Evolutionary conservation across 108 stramenopile species (phyloP).

Genomic region (Cyclostephanos tholiformis): DNA sequence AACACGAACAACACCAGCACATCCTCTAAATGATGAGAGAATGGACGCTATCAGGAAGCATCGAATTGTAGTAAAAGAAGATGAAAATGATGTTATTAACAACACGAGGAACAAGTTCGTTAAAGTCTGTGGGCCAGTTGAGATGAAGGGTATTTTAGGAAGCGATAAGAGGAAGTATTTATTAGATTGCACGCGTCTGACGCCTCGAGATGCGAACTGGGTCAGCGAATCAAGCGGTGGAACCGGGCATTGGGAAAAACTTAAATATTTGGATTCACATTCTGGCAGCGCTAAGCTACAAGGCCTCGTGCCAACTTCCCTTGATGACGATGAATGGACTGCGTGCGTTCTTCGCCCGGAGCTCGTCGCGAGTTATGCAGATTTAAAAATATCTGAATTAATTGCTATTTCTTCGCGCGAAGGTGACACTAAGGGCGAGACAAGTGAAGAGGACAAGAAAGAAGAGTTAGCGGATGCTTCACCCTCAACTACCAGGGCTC

Average conservation of each 20-base stretch:
- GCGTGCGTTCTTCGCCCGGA: slow-evolving; percentile 83
- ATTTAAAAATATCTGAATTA: slow-evolving; percentile 60
- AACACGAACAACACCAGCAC: slow-evolving; percentile 54
- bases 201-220: slow-evolving; percentile 97
- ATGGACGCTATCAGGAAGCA: slow-evolving; percentile 57
- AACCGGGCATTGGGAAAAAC: slow-evolving; percentile 71
- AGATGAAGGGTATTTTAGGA: slow-evolving; percentile 91
- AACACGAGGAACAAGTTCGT: slow-evolving; percentile 49
- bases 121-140: slow-evolving; percentile 78
- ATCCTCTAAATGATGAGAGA: slow-evolving; percentile 63
- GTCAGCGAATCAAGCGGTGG: slow-evolving; percentile 72
- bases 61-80: slow-evolving; percentile 22
- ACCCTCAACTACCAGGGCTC: slow-evolving; percentile 11
- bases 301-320: slow-evolving; percentile 18
- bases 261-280: slow-evolving; percentile 6
- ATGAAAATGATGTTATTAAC: slow-evolving; percentile 36
- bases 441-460: slow-evolving; percentile 21
- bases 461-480: slow-evolving; percentile 23
- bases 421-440: slow-evolving; percentile 38
- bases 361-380: slow-evolving; percentile 72
- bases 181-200: slow-evolving; percentile 89
- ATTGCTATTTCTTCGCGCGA: slow-evolving; percentile 27
- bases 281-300: slow-evolving; percentile 8
- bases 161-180: slow-evolving; percentile 91
- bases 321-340: slow-evolving; percentile 82